These are phyloP conservation scores for Penicillium manginii DNA, from an alignment of 495 filamentous ascomycete species.

Conservation along the genomic window DNA sequence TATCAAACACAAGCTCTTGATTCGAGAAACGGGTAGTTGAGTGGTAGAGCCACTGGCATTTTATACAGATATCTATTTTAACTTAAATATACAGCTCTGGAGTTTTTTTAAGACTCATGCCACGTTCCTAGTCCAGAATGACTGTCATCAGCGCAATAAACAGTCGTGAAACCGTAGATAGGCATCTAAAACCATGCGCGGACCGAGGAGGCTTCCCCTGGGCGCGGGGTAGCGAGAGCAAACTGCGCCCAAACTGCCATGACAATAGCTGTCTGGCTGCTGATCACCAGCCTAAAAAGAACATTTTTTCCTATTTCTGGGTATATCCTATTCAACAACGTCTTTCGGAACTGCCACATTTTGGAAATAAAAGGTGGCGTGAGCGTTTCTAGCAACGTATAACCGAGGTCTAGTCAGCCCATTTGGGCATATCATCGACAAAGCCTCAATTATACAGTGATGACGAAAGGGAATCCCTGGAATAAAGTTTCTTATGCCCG, in stretches of 20 bases:
- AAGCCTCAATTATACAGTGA: background rate
- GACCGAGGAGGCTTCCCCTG: constrained; percentile 18
- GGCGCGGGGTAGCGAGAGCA: constrained; percentile 14
- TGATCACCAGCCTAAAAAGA: background rate
- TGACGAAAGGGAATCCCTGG: background rate
- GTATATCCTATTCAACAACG: background rate
- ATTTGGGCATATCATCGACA: background rate
- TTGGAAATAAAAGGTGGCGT: constrained; percentile 11
- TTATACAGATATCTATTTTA: background rate
- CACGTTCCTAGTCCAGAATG: background rate
- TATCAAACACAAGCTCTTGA: background rate
- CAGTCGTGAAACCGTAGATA: background rate
- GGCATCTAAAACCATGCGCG: background rate
- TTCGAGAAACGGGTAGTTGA: background rate
- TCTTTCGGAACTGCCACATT: background rate
- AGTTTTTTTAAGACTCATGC: background rate
- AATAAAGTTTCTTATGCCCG: constrained; percentile 1
- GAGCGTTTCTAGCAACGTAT: constrained; percentile 3
- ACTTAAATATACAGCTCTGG: background rate
- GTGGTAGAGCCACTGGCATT: background rate
- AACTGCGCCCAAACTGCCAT: background rate
- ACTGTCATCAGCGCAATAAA: background rate
- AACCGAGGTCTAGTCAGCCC: constrained; percentile 16
- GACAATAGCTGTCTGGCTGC: background rate
- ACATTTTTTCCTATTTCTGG: background rate